Percentiles rank a stretch among this genome's conserved stretches.
These are phyloP conservation scores for Sporothrix pseudoabietina DNA, from an alignment of 2,329 filamentous ascomycete genomes.

Conservation along the genomic window DNA sequence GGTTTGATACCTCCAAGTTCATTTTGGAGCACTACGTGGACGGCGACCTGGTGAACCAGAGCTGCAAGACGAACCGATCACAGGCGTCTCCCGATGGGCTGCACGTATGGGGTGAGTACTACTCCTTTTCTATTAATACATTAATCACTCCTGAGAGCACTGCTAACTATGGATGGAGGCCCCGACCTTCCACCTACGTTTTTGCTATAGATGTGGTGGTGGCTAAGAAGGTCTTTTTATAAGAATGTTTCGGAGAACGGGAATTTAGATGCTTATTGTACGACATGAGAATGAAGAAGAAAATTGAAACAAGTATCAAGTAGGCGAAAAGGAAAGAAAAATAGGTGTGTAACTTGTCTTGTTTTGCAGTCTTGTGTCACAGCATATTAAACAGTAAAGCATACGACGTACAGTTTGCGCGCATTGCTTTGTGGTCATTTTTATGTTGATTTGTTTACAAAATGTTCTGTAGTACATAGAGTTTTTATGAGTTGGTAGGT, in stretches of 20 bases:
- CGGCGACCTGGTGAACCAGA: conserved; percentile 64
- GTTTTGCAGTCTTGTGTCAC: not conserved
- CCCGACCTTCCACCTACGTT: conserved; percentile 33
- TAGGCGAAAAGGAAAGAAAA: not conserved
- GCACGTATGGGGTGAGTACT: conserved; percentile 48
- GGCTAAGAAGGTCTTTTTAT: not conserved
- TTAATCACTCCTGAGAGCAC: not conserved
- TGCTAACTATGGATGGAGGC: conserved; percentile 17
- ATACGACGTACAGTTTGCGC: not conserved
- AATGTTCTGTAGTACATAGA: too few species aligned
- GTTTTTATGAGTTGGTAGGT: too few species aligned
- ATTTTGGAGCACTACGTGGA: conserved; percentile 74
- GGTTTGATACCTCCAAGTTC: conserved; percentile 64
- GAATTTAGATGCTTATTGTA: not conserved
- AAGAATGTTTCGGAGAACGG: not conserved
- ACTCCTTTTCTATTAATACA: not conserved
- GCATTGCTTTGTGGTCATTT: not conserved
- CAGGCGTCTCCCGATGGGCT: conserved; percentile 47
- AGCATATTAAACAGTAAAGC: not conserved
- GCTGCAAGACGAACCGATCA: conserved; percentile 50
- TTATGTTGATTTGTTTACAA: not conserved
- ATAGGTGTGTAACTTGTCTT: not conserved
- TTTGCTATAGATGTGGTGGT: conserved; percentile 15
- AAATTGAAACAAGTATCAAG: not conserved
- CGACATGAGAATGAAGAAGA: not conserved